Evolutionary conservation across 331 rosid genomes (phyloP).

Genomic region (Pyracantha coccinea): DNA sequence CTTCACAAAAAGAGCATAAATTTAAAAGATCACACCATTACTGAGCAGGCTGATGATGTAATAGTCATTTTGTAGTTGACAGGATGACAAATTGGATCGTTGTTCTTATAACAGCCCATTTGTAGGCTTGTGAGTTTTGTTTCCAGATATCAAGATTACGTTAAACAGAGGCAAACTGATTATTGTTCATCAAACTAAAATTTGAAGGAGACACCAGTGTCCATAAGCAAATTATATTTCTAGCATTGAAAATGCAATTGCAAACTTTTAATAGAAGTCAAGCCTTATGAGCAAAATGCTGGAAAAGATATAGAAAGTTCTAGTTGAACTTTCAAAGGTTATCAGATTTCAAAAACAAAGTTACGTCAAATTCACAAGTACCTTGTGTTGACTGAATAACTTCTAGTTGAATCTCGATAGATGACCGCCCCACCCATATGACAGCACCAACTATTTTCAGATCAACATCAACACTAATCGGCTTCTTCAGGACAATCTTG

Average conservation of each 20-base stretch:
- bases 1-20: background rate
- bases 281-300: background rate
- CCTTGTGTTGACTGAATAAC: constrained; percentile 58
- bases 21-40: background rate
- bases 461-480: constrained; percentile 66
- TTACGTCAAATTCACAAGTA: constrained; percentile 14
- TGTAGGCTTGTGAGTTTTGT: background rate
- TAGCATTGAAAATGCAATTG: background rate
- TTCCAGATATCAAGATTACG: background rate
- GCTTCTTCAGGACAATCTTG: constrained; percentile 69
- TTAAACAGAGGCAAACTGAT: background rate
- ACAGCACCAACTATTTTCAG: constrained; percentile 74
- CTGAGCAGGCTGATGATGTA: background rate
- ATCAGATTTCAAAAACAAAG: constrained; percentile 4
- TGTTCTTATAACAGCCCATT: background rate
- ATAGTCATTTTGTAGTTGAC: background rate
- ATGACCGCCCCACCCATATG: constrained; percentile 83
- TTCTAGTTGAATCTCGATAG: constrained; percentile 77
- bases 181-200: background rate
- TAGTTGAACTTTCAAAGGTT: background rate
- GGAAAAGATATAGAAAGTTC: background rate
- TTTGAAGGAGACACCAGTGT: background rate
- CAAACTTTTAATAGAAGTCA: background rate
- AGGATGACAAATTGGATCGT: background rate
- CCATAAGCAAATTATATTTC: background rate